Evolutionary conservation across 2,329 filamentous ascomycete species (phyloP).

Genomic region (Aspergillus versicolor): DNA sequence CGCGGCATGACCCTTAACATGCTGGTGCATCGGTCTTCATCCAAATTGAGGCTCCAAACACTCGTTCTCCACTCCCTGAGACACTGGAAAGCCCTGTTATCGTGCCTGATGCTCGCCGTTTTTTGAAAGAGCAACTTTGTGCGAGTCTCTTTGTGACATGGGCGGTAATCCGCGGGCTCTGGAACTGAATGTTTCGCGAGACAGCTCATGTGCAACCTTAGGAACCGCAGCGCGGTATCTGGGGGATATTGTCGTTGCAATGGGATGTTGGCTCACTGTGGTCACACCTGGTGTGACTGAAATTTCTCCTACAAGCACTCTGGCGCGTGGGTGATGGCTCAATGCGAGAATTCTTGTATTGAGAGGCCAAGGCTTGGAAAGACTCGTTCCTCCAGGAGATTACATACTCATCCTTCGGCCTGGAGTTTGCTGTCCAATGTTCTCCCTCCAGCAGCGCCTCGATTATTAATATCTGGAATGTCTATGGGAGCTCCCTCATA

Average conservation of each 20-base stretch:
- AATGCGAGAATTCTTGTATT: neutral
- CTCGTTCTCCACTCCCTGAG: conserved; percentile 1
- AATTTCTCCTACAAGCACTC: neutral
- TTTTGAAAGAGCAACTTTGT: conserved; percentile 1
- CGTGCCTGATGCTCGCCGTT: neutral
- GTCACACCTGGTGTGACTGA: conserved; percentile 10
- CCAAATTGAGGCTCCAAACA: conserved; percentile 8
- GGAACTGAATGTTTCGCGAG: conserved; percentile 1
- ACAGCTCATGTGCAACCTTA: neutral
- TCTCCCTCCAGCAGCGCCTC: too few relatives aligned
- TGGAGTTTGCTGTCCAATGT: neutral
- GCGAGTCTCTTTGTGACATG: conserved; percentile 4
- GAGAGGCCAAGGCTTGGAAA: neutral
- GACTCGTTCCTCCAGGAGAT: neutral
- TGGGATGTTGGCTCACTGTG: neutral
- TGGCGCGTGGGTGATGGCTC: neutral
- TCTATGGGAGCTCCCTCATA: neutral
- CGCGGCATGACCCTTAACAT: neutral
- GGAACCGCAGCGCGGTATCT: neutral
- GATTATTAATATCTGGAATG: neutral
- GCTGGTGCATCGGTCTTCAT: conserved; percentile 1
- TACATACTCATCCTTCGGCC: neutral
- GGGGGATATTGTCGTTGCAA: neutral
- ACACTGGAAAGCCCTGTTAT: neutral
- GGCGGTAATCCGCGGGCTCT: neutral